A percentile compares a stretch with the other conserved stretches of the same genome.
Evolutionary conservation across 108 stramenopile genomes (phyloP).

Genomic region (Cyclostephanos tholiformis): DNA sequence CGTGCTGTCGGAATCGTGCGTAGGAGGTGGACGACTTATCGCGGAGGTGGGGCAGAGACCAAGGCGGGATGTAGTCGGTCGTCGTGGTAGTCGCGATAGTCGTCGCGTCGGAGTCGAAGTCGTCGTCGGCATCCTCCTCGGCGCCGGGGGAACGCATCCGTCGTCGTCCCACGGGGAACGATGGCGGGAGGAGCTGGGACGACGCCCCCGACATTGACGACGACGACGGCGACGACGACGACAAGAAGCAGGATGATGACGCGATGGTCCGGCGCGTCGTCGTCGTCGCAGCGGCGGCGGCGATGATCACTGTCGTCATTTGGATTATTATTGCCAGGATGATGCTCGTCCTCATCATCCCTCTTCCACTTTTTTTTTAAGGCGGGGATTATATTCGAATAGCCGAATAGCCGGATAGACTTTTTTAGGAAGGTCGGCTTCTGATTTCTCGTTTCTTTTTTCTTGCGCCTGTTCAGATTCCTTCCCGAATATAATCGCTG

Average conservation of each 20-base stretch:
- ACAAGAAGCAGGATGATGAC: neutral
- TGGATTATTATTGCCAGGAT: neutral
- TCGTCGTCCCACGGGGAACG: neutral
- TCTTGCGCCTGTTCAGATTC: no score
- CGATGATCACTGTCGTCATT: neutral
- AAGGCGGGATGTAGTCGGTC: constrained; percentile 37
- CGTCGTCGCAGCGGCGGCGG: neutral
- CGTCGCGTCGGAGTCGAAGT: neutral
- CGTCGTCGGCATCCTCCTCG: neutral
- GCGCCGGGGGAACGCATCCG: neutral
- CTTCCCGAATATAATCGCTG: no score
- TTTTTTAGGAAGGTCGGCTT: no score
- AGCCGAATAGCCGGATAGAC: no score
- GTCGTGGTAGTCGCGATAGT: neutral
- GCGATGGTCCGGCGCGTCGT: neutral
- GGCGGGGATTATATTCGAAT: no score
- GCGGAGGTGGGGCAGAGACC: constrained; percentile 23
- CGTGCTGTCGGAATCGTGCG: constrained; percentile 84
- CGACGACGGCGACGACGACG: constrained; percentile 34
- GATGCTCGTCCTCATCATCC: neutral
- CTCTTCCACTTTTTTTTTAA: no score
- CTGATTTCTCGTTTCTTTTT: no score
- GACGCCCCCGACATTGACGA: no score
- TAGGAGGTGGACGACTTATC: constrained; percentile 33
- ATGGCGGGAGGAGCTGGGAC: constrained; percentile 36